A percentile compares a stretch with the other conserved stretches of the same genome.
phyloP scores from a whole-genome alignment of 805 yeast species.

The Candida loeiensis region DNA sequence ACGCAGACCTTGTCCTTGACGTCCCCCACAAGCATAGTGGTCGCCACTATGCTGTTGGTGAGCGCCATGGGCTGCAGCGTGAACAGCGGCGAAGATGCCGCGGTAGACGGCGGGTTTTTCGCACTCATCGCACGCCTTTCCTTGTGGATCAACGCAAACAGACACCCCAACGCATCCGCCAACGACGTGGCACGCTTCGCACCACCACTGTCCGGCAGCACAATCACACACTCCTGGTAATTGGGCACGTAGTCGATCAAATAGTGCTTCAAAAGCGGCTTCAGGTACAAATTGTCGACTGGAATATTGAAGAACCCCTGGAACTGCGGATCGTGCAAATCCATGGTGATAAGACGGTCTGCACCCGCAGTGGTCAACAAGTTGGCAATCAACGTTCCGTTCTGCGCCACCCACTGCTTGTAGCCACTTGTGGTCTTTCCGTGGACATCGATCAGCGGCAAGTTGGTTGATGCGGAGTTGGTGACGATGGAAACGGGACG shows the following conservation, averaged over 20 bases:
- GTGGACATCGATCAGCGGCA: slow-evolving; percentile 31
- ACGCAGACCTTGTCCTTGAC: slow-evolving; percentile 83
- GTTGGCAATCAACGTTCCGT: slow-evolving; percentile 89
- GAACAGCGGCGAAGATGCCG: slow-evolving; percentile 13
- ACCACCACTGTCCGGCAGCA: slow-evolving; percentile 98
- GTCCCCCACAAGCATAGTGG: slow-evolving; percentile 96
- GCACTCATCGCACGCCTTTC: slow-evolving; percentile 63
- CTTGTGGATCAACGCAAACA: slow-evolving; percentile 93
- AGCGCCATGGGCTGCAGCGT: slow-evolving; percentile 6
- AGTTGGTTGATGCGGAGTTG: slow-evolving; percentile 27
- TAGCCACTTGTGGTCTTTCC: slow-evolving; percentile 61
- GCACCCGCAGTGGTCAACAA: slow-evolving; percentile 90
- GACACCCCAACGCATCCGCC: slow-evolving; percentile 84
- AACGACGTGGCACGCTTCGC: slow-evolving; percentile 94
- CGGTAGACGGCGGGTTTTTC: slow-evolving; percentile 28
- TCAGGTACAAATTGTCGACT: slow-evolving; percentile 88
- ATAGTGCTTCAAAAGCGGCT: slow-evolving; percentile 83
- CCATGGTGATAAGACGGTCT: slow-evolving; percentile 96
- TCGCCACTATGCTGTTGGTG: slow-evolving; percentile 47
- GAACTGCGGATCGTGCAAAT: slow-evolving; percentile 94
- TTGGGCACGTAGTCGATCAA: slow-evolving; percentile 75
- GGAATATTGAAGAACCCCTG: slow-evolving; percentile 97
- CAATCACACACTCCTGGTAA: slow-evolving; percentile 80
- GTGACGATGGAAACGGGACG: slow-evolving; percentile 23
- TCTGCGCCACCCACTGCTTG: slow-evolving; percentile 93